A percentile compares a stretch with the other conserved stretches of the same genome.
Evolutionary conservation across 2,329 filamentous ascomycete species (phyloP).

Genomic region (Camillea tinctor): DNA sequence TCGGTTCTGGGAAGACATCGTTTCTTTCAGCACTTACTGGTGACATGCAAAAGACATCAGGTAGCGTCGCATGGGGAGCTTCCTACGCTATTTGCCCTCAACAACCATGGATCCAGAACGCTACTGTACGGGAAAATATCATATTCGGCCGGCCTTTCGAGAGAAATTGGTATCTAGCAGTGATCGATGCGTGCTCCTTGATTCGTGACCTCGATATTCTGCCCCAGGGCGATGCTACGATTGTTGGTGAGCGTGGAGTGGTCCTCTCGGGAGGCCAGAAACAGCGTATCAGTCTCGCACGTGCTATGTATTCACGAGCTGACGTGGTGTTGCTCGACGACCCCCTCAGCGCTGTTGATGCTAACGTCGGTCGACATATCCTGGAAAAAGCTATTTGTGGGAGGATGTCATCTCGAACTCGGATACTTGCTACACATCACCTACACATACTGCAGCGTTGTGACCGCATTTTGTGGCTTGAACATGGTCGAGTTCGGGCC

Average conservation of each 20-base stretch:
- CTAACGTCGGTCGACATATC: constrained; percentile 66
- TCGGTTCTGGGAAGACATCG: constrained; percentile 84
- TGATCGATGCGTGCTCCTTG: constrained; percentile 78
- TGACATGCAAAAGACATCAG: constrained; percentile 80
- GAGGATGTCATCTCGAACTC: constrained; percentile 72
- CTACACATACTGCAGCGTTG: constrained; percentile 66
- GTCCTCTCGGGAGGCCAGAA: constrained; percentile 93
- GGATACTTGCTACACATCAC: constrained; percentile 80
- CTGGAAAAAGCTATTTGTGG: constrained; percentile 91
- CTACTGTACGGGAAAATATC: constrained; percentile 81
- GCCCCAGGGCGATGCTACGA: constrained; percentile 76
- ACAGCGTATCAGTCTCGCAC: constrained; percentile 85
- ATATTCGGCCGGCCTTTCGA: constrained; percentile 76
- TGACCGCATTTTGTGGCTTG: constrained; percentile 66
- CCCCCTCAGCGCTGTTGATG: constrained; percentile 63
- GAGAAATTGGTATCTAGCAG: constrained; percentile 70
- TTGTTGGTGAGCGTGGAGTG: constrained; percentile 89
- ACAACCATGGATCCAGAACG: constrained; percentile 93
- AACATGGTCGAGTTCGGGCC: constrained; percentile 59
- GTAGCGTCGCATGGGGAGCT: constrained; percentile 71
- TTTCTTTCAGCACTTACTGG: constrained; percentile 81
- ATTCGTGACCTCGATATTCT: constrained; percentile 83
- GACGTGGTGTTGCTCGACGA: constrained; percentile 66
- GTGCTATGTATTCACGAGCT: constrained; percentile 66
- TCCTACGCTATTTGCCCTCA: constrained; percentile 85